Base-by-base conservation (phyloP, 768 basidiomycete species). In the Lentinula raphanica region DNA sequence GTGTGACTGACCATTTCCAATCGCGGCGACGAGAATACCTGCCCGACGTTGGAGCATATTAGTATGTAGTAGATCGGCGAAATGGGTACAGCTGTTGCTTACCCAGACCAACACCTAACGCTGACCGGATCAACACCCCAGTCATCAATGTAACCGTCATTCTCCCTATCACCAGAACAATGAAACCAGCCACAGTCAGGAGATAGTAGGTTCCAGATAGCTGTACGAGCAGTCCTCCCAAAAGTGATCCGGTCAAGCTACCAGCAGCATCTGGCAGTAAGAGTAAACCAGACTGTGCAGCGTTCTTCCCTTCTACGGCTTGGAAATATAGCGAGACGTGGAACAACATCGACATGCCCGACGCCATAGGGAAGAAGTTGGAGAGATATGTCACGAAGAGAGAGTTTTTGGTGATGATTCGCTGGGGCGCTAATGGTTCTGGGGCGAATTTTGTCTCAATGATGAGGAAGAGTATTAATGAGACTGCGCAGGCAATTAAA, bases 351-450 rank as follows among this genome's bases (percentile, higher is more conserved):
- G 62, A 44, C 12, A 69, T 56, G 29, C 49, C 56, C 19, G 67
- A 60, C 3, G 57, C 69, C 40, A 66, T 61, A 21, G 63, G 57
- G 64, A 73, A 71, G 60, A 74, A 67, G 62, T 73, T 72, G 59
- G 60, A 60, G 11, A 69, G 59, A 60, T 73, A 75, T 32, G 64
- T 58, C 13, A 70, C 70, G 32, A 70, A 49, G 28, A 74, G 67
- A 29, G 65, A 32, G n/a, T 53, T 64, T 55, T 66, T 60, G 3
- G 59, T 61, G 15, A 72, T 63, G 62, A 75, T 71, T 23, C 59
- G 60, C 40, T 56, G 59, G 1, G 73, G 72, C 6, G 72, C 72
- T 54, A 73, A 68, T 28, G 73, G 72, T 60, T 74, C 72, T 19
- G 56, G 49, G 7, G 71, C 70, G 40, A 69, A 54, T 19, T 61